Evolutionary conservation across 768 basidiomycete species (phyloP), one percentile per base, ranked within the genome.

Genomic region (Mycena alexandri): DNA sequence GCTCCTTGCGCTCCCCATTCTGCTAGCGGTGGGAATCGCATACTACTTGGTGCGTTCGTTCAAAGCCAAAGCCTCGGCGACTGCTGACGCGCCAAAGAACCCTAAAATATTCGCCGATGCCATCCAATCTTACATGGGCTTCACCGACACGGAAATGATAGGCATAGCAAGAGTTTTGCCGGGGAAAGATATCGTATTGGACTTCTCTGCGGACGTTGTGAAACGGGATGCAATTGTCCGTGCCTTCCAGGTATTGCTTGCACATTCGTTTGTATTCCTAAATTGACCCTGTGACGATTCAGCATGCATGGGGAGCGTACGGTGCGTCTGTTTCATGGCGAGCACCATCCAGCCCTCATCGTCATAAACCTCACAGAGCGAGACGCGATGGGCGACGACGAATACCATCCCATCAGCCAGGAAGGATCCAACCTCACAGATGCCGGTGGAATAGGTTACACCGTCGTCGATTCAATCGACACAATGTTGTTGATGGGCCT

Each of bases 361-460:
- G 10, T 38, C 11, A 38, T 38, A 34, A 34, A 56, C 73, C 54
- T 54, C 7, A 48, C 80, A 95, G 95, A 95, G 80, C 81, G 88
- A 51, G 90, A 98, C 76, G 96, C 96, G 2, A 95, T 94, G 89
- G 96, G 96, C 1, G 86, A 86, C 62, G 95, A 98, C 80, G 94
- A 97, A 77, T 98, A 95, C 73, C 94, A 97, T 73, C 96, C 96
- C 0, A 84, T 99, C 24, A 86, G 86, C 58, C 84, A 84, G 54
- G 80, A 79, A 29, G 96, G 96, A 5, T 86, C 87, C 11, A 95
- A 99, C 76, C 83, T 99, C 33, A 91, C 93, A 0, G 71, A 79
- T 6, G 90, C 89, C 2, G 94, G 93, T 42, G 91, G 93, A 16
- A 91, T 98, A 57, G 95, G 95, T 24, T 96, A 95, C 76, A 94